These are phyloP conservation scores for Chamaecrista fasciculata DNA, from an alignment of 306 rosid genomes.

Conservation along the genomic window DNA sequence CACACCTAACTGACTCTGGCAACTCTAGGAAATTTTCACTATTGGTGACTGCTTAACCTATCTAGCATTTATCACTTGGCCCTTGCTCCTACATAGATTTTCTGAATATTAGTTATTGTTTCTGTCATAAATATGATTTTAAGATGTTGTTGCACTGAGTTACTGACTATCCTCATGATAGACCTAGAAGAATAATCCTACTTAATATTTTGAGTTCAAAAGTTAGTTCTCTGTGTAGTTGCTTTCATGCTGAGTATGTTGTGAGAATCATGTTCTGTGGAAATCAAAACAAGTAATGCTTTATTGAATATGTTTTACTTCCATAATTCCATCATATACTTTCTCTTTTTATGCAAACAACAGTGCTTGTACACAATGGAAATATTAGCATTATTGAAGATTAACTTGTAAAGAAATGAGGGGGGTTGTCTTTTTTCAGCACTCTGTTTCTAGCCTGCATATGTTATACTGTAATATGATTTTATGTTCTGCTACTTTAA, in stretches of 20 bases:
- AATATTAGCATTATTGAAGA: background rate
- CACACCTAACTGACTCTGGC: background rate
- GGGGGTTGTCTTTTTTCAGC: background rate
- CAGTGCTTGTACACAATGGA: background rate
- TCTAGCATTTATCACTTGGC: slow-evolving; percentile 9
- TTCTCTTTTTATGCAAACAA: background rate
- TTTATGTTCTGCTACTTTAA: background rate
- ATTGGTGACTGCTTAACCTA: background rate
- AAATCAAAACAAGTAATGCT: background rate
- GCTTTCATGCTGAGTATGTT: background rate
- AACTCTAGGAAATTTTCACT: slow-evolving; percentile 4
- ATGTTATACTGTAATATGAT: background rate
- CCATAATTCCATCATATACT: background rate
- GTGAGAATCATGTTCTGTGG: background rate
- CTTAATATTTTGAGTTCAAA: background rate
- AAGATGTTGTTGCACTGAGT: background rate
- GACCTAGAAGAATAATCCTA: background rate
- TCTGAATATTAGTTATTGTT: background rate
- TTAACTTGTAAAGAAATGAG: background rate
- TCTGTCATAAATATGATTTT: background rate
- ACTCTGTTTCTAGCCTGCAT: background rate
- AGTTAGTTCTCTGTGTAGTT: background rate
- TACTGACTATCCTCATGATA: background rate
- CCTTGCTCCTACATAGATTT: background rate
- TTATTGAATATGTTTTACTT: background rate